A percentile compares a stretch with the other conserved stretches of the same genome.
These are phyloP conservation scores for Selenicereus undatus DNA, from an alignment of 148 eudicot species.

Conservation along the genomic window DNA sequence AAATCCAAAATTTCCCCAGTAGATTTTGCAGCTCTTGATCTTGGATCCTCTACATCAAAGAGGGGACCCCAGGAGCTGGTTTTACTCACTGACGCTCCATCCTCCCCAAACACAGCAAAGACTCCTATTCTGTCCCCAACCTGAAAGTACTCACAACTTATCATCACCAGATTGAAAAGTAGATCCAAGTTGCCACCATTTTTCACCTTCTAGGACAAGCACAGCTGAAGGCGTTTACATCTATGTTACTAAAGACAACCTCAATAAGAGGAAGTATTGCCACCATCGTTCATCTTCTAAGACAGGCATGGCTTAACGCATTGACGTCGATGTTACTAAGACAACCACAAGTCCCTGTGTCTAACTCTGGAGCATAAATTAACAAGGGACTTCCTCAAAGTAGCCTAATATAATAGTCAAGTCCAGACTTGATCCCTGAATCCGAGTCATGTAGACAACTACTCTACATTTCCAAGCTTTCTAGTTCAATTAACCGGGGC, in stretches of 20 bases:
- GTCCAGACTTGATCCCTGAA: too few relatives aligned
- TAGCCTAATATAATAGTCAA: too few relatives aligned
- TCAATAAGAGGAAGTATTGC: too few relatives aligned
- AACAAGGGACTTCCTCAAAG: too few relatives aligned
- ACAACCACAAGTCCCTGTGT: not conserved
- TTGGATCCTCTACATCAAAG: slow-evolving; percentile 84
- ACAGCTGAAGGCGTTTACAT: not conserved
- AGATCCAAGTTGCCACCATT: not conserved
- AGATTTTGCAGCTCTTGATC: slow-evolving; percentile 48
- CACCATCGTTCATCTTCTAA: not conserved
- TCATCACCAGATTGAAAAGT: not conserved
- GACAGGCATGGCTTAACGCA: not conserved
- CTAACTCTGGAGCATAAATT: not conserved
- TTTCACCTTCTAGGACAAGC: not conserved
- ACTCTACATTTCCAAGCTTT: too few relatives aligned
- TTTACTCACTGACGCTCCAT: slow-evolving; percentile 51
- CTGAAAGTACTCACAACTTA: slow-evolving; percentile 29
- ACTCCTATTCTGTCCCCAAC: slow-evolving; percentile 56
- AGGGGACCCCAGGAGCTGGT: slow-evolving; percentile 61
- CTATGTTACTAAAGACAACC: too few relatives aligned
- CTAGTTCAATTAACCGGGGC: too few relatives aligned
- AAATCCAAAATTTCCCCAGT: slow-evolving; percentile 82
- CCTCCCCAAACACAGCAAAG: slow-evolving; percentile 72
- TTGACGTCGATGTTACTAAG: too few relatives aligned
- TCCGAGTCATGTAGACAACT: too few relatives aligned